phyloP scores from a whole-genome alignment of 1,139 yeast genomes.

The Suhomyces yuchorum region DNA sequence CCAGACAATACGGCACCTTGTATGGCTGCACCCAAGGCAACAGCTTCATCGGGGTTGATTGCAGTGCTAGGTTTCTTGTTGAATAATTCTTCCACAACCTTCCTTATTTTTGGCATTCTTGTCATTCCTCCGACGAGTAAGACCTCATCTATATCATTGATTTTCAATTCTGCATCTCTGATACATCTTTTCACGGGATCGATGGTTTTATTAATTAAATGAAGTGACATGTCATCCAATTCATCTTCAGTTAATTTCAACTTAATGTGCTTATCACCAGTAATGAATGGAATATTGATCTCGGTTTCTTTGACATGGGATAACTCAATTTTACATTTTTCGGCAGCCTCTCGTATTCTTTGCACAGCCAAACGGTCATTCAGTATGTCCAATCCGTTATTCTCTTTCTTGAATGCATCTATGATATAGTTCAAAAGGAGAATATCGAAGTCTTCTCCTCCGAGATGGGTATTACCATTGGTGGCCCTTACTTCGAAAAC shows the following conservation, averaged over 20 bases:
- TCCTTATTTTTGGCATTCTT: conserved; percentile 74
- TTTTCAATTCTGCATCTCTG: conserved; percentile 66
- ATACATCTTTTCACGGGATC: conserved; percentile 69
- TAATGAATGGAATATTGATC: conserved; percentile 66
- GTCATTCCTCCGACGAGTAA: conserved; percentile 86
- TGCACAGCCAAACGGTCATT: conserved; percentile 56
- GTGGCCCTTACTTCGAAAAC: conserved; percentile 82
- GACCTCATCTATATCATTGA: conserved; percentile 67
- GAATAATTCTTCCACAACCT: conserved; percentile 58
- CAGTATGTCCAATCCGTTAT: conserved; percentile 49
- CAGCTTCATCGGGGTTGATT: conserved; percentile 84
- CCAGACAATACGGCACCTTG: conserved; percentile 81
- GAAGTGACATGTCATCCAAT: conserved; percentile 62
- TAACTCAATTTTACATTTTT: conserved; percentile 67
- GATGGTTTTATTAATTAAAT: conserved; percentile 61
- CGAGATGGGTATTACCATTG: conserved; percentile 83
- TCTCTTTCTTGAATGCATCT: conserved; percentile 43
- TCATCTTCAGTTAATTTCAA: conserved; percentile 59
- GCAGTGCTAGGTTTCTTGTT: conserved; percentile 60
- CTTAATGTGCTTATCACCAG: conserved; percentile 52
- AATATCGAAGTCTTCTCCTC: conserved; percentile 82
- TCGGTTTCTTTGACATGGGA: conserved; percentile 59
- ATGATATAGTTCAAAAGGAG: conserved; percentile 57
- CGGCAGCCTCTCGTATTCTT: conserved; percentile 73
- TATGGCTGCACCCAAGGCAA: conserved; percentile 82